Base-by-base conservation (phyloP, 164 flowering plant species). In the Stephania cephalantha region DNA sequence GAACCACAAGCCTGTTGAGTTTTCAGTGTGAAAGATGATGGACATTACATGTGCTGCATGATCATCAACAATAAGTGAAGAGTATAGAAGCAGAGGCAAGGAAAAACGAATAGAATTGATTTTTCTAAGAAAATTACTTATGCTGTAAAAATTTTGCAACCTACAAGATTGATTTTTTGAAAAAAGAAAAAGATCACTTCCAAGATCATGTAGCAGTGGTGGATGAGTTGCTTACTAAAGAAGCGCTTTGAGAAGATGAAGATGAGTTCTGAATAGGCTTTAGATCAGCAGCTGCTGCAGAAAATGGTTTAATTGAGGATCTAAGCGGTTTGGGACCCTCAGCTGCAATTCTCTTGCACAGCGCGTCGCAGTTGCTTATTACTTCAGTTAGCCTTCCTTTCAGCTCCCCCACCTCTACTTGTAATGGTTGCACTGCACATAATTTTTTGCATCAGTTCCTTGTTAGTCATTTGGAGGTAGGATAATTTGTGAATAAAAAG, bases 381-480 rank as follows among this genome's bases (percentile, higher is more conserved):
- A 94, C 97, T 82, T 92, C 97, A 2, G 94, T 94, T 74, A 94
- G 78, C 77, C 97, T 89, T 66, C 99, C 98, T 83, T 96, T 96
- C 77, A 94, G 87, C 80, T 92, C 97, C 65, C 98, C 99, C 68
- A 92, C 85, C 78, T 96, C 98, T 72, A 96, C 97, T 78, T 96
- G 91, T 87, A 96, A 82, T 71, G 87, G 79, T 77, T 91, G 92
- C 78, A 94, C 97, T 94, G 87, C 85, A 85, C 71, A 70, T 69
- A 70, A 77, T 71, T 78, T 48, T 70, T 53, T 53, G 53, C 46
- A 50, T 76, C 18, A 76, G 68, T 35, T 4, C 1, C 1, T 35
- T 35, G 42, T 35, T 35, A 4, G 42, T 35, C 42, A 35, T 35
- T 35, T 2, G 42, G 42, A 35, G 42, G 3, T 35, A 35, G 42